Percentiles rank a stretch among this genome's conserved stretches.
Evolutionary conservation across 768 basidiomycete genomes (phyloP).

Genomic region (Psilocybe cubensis): DNA sequence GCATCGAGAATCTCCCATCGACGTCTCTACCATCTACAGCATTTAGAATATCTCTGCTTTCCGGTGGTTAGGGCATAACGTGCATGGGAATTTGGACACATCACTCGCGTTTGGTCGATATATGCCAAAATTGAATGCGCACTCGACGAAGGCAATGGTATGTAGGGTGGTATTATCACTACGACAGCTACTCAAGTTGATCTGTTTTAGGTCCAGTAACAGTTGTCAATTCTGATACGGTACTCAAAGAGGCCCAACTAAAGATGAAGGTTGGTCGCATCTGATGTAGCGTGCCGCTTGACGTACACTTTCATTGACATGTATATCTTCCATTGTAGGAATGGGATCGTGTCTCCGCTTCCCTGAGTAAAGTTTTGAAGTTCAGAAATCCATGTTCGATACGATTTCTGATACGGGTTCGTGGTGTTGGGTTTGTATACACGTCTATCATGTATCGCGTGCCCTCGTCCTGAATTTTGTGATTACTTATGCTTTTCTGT

Average conservation of each 20-base stretch:
- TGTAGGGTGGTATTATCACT: constrained; percentile 15
- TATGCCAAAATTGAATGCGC: constrained; percentile 63
- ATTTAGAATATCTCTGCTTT: constrained; percentile 71
- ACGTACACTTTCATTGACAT: constrained; percentile 14
- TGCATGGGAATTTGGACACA: constrained; percentile 76
- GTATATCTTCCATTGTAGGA: constrained; percentile 37
- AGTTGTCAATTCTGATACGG: constrained; percentile 35
- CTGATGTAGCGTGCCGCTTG: not conserved
- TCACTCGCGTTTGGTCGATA: constrained; percentile 69
- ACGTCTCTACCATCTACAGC: too few relatives aligned
- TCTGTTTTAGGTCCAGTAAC: constrained; percentile 38
- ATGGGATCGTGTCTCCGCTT: constrained; percentile 71
- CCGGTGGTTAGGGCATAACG: constrained; percentile 61
- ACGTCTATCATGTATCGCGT: constrained; percentile 72
- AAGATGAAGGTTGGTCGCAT: constrained; percentile 45
- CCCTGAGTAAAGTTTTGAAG: constrained; percentile 68
- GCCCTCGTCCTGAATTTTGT: constrained; percentile 69
- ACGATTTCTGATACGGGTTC: constrained; percentile 78
- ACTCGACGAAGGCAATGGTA: constrained; percentile 55
- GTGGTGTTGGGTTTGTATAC: constrained; percentile 82
- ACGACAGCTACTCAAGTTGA: constrained; percentile 8
- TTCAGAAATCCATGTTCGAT: constrained; percentile 80
- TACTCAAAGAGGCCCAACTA: constrained; percentile 44
- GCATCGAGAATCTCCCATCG: too few relatives aligned
- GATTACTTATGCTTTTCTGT: constrained; percentile 29